Evolutionary conservation across 2,329 filamentous ascomycete genomes (phyloP), one percentile per base, ranked within the genome.

Genomic region (Dichotomopilus funicola): DNA sequence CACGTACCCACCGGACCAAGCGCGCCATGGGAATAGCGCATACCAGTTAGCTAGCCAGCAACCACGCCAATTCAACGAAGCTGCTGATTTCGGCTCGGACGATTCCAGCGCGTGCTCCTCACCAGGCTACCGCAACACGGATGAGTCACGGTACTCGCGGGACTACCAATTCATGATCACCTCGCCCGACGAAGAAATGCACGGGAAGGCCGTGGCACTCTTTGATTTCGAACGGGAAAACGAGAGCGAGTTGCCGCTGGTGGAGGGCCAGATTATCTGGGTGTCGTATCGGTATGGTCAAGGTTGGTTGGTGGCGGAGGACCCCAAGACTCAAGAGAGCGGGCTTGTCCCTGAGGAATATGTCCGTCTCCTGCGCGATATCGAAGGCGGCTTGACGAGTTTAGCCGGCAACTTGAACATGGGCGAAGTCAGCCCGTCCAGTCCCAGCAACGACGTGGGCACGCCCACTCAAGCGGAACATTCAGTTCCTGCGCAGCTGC

Each of bases 331-430:
- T 0, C 90, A 84, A 62, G 94, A 99, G 73, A 95, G 90, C 66
- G 94, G 94, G 1, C 78, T 99, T 38, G 94, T 99, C 1, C 94
- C 94, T 0, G 94, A 99, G 71, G 91, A 95, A 71, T 99, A 97
- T 68, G 94, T 99, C 43, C 85, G 94, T 12, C 76, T 99, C 46
- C 78, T 99, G 58, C 85, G 91, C 48, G 91, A 97, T 66, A 96
- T 97, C 54, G 91, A 96, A 70, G 91, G 91, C 19, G 92, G 91
- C 37, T 84, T 91, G 76, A 87, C 81, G 59, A 88, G 87, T 65
- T 70, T 91, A 59, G 84, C 81, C 33, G 85, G 82, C 33, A 79
- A 85, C 53, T 66, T 81, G 8, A 44, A 51, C 46, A 33, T 48
- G 31, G 51, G 48, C 48, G 75, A 70, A 27, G 83, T 83, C 49